Conservation (phyloP, 306 rosid genomes). For the Inga leiocalycina region DNA sequence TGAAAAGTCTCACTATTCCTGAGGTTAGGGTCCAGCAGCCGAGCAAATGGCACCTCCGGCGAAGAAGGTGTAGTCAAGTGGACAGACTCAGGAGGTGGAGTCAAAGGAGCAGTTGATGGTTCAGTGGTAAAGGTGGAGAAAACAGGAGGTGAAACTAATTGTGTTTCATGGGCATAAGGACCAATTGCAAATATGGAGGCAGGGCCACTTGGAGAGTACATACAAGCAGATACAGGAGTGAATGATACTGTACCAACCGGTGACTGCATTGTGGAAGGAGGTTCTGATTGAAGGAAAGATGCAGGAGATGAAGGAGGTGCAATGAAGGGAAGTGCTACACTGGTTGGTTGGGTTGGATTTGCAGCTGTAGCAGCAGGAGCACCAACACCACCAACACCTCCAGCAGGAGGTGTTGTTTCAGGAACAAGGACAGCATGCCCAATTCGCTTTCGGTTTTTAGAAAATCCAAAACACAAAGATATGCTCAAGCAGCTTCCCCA, state of each 20-base stretch:
- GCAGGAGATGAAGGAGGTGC: constrained; percentile 99
- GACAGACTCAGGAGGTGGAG: constrained; percentile 89
- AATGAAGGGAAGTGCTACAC: constrained; percentile 64
- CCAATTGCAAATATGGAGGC: constrained; percentile 91
- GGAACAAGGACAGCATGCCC: constrained; percentile 79
- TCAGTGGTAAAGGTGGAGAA: constrained; percentile 85
- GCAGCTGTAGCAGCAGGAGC: constrained; percentile 41
- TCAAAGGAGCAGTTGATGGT: constrained; percentile 95
- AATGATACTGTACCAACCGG: constrained; percentile 58
- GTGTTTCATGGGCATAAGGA: constrained; percentile 91
- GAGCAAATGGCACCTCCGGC: constrained; percentile 98
- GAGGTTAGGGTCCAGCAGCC: constrained; percentile 63
- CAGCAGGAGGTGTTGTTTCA: constrained; percentile 49
- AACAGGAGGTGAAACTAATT: constrained; percentile 90
- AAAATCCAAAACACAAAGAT: constrained; percentile 78
- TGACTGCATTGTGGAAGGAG: constrained; percentile 83
- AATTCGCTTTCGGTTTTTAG: constrained; percentile 60
- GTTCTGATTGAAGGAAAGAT: constrained; percentile 91
- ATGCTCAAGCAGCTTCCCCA: constrained; percentile 79
- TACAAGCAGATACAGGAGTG: constrained; percentile 70
- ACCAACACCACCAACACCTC: constrained; percentile 41
- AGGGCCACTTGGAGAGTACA: constrained; percentile 94
- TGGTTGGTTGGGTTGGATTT: constrained; percentile 50
- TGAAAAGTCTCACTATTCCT: constrained; percentile 55
- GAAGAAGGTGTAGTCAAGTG: constrained; percentile 96